Percentiles rank a stretch among this genome's conserved stretches.
These are phyloP conservation scores for Dictyostelium firmibasis DNA, from an alignment of 78 protist species.

Conservation along the genomic window DNA sequence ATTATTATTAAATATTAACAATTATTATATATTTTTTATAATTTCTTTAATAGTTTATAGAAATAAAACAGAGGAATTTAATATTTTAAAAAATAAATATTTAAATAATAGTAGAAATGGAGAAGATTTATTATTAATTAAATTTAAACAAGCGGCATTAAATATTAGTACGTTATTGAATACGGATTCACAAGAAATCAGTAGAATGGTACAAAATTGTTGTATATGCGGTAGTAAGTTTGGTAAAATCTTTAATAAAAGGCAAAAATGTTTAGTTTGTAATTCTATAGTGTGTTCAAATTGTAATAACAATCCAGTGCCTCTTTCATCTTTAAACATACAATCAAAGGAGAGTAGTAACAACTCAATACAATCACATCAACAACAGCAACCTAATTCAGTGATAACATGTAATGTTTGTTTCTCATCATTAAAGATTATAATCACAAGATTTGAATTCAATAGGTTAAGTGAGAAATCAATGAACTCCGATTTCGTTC, in stretches of 20 bases:
- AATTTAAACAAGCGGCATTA: conserved; percentile 29
- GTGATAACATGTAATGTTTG: conserved; percentile 52
- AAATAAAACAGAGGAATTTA: conserved; percentile 49
- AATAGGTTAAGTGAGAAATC: neutral
- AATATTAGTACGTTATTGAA: conserved; percentile 20
- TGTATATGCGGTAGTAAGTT: conserved; percentile 40
- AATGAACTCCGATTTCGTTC: conserved; percentile 6
- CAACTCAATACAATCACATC: neutral
- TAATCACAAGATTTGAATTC: neutral
- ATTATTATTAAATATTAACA: too few relatives aligned
- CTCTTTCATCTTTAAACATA: neutral
- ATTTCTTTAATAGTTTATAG: neutral
- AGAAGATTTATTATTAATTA: conserved; percentile 3
- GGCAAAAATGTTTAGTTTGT: conserved; percentile 58
- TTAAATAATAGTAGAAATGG: neutral
- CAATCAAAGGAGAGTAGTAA: neutral
- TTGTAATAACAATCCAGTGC: conserved; percentile 37
- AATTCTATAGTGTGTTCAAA: conserved; percentile 37
- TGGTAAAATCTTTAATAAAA: conserved; percentile 55
- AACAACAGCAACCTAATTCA: too few relatives aligned
- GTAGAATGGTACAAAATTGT: conserved; percentile 33
- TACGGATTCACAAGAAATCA: neutral
- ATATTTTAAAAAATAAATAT: neutral
- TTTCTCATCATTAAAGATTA: neutral
- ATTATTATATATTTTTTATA: neutral